These are phyloP conservation scores for Heimioporus sp. DNA, from an alignment of 768 basidiomycete genomes.

Conservation along the genomic window DNA sequence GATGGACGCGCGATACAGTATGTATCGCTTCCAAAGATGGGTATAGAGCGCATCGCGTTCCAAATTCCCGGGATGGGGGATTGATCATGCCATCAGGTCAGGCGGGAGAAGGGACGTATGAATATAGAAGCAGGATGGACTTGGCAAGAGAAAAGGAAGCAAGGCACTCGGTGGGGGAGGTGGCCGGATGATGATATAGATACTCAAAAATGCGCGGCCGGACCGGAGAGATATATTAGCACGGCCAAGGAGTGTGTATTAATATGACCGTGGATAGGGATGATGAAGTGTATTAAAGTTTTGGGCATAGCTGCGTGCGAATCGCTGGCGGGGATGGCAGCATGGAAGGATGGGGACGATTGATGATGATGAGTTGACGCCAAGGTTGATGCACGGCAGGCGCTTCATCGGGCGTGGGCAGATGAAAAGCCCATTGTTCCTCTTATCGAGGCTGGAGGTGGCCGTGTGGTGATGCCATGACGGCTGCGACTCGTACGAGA, in stretches of 20 bases:
- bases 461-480: background rate
- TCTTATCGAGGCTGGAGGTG: background rate
- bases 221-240: background rate
- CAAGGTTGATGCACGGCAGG: background rate
- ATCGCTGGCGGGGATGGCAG: constrained; percentile 3
- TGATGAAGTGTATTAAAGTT: too few species aligned
- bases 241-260: too few species aligned
- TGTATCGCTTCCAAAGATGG: background rate
- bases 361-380: background rate
- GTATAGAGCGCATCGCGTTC: background rate
- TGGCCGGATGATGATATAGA: background rate
- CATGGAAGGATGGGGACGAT: background rate
- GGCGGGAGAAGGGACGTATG: background rate
- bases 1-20: too few species aligned
- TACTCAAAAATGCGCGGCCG: background rate
- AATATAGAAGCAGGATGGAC: background rate
- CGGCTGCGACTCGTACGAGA: background rate
- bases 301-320: constrained; percentile 9
- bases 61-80: background rate
- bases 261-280: too few species aligned
- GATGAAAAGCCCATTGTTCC: background rate
- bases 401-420: background rate
- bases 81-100: background rate
- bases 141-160: background rate
- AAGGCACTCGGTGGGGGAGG: background rate